Evolutionary conservation across 73 alveolate genomes (phyloP).

Genomic region (Paramecium tetraurelia): DNA sequence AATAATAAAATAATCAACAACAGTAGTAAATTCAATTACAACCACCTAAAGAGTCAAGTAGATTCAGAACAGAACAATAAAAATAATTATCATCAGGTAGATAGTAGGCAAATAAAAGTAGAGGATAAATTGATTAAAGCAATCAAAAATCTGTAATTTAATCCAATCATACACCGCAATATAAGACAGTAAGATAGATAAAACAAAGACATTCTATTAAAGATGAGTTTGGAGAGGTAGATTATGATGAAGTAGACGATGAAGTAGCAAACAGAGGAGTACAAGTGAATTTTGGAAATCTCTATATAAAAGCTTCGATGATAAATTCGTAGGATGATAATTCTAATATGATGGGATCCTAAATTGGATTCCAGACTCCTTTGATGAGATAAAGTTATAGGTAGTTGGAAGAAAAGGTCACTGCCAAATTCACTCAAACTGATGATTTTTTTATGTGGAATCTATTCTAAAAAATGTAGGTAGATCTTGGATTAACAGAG

Average conservation of each 20-base stretch:
- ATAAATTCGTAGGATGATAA: neutral
- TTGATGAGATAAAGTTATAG: neutral
- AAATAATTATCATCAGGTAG: neutral
- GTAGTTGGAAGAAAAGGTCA: neutral
- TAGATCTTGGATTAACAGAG: conserved; percentile 28
- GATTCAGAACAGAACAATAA: conserved; percentile 1
- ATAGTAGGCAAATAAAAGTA: neutral
- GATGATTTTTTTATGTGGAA: conserved; percentile 41
- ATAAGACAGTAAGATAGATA: neutral
- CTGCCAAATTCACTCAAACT: conserved; percentile 25
- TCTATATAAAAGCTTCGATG: neutral
- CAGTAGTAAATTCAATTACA: neutral
- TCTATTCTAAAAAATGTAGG: neutral
- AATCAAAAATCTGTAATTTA: neutral
- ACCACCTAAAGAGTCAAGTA: neutral
- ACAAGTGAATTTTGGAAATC: neutral
- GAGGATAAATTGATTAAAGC: neutral
- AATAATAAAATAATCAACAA: neutral
- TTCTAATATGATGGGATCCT: neutral
- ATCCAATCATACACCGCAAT: neutral
- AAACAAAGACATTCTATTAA: neutral
- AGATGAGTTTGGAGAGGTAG: neutral
- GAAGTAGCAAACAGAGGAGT: conserved; percentile 13
- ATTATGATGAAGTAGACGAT: conserved; percentile 25
- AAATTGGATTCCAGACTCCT: neutral